Base-by-base conservation (phyloP, 768 basidiomycete species). In the Lyophyllum shimeji region DNA sequence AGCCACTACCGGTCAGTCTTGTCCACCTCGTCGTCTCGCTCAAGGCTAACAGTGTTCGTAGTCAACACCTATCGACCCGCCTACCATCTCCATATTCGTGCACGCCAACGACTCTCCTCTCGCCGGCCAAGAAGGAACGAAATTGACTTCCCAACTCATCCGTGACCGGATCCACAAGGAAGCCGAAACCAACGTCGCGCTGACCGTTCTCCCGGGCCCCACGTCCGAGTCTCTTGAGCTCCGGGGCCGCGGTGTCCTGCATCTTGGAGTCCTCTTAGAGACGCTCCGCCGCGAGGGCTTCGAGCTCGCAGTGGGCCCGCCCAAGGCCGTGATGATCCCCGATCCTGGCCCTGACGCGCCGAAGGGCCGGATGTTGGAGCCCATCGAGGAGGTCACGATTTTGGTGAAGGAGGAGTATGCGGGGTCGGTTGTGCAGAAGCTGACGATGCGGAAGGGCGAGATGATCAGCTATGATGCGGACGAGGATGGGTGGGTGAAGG, bases 181-280 rank as follows among this genome's bases (percentile, higher is more conserved):
- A 66, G 76, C 78, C 2, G 74, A 77, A 55, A 81, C 79, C n/a
- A 79, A 81, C 53, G 78, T 80, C 46, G 78, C 78, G 0, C 66
- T 81, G n/a, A 72, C 69, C 33, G 76, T 81, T 46, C 69, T 81
- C 7, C 79, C 79, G 0, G 78, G 78, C 2, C 78, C 78, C 1
- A 79, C 78, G 8, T 76, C 77, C 27, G 79, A 81, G 56, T 76
- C 76, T 1, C 68, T 81, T 29, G 79, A 80, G 63, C 70, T 81
- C 1, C 76, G 78, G 25, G 79, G 79, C 0, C 69, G 78, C 9
- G 79, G 78, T 24, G 78, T 81, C 24, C 69, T 80, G 9, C 78
- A 80, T 56, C 74, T 81, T n/a, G 78, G 79, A 17, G 77, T 81
- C 23, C 72, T 81, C 1, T 72, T 81, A 39, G 79, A 81, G 60